Base-by-base conservation (phyloP, 306 rosid genomes). In the Trichosanthes cucumerina region DNA sequence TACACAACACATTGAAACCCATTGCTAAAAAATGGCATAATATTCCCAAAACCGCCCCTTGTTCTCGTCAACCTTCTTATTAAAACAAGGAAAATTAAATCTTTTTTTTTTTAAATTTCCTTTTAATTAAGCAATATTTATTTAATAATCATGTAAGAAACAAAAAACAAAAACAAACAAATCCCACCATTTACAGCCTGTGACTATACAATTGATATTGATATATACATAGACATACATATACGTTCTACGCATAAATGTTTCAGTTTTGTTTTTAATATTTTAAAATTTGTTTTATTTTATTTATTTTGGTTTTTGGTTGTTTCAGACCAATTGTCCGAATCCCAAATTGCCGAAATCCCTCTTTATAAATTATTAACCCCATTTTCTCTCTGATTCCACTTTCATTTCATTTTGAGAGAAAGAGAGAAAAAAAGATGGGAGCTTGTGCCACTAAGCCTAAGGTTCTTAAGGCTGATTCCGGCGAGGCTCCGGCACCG, bases 371-470 rank as follows among this genome's bases (percentile, higher is more conserved):
- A 72, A 72, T 47, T 14, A 70, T 24, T 44, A 11, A 24, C 3
- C 75, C 7, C 76, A 43, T 43, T 7, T 69, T 43, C 58, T 65
- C 26, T 65, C 41, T 72, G 21, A 62, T 64, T 63, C 70, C 70
- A 44, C 15, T 71, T 71, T 23, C 57, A 6, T 71, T 71, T 43
- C 72, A 65, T 65, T 49, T 1, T 11, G 18, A 41, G 15, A 21
- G 12, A 23, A 10, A 59, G 21, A 19, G 9, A 56, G 11, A 26
- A 14, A 26, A 0, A 31, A 33, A 14, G 34, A 78, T 78, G 80
- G 80, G 80, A 58, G 80, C 80, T 26, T 78, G 80, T 60, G 80
- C 80, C 19, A 78, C 80, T 2, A 78, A 78, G 73, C 73, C 80
- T 2, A 75, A 75, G 49, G 79, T 18, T 56, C 49, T 75, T 1